Conservation (phyloP, 1,284 basidiomycete genomes). For the Vanrija sp. region DNA sequence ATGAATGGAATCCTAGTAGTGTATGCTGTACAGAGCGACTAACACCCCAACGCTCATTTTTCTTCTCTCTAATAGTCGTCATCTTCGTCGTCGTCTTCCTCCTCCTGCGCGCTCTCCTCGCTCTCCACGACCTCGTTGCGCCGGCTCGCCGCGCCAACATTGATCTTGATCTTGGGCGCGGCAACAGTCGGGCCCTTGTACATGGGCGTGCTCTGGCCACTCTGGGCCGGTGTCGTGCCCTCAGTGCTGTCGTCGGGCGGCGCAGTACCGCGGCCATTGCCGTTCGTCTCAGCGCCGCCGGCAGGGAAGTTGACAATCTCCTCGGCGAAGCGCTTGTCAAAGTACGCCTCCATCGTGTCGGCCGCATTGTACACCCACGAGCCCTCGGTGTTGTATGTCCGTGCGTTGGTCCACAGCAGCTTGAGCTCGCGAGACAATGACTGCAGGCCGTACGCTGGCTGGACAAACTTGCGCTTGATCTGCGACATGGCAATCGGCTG, state of each 20-base stretch:
- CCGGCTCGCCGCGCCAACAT: conserved; percentile 22
- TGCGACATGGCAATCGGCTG: conserved; percentile 81
- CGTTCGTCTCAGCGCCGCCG: background rate
- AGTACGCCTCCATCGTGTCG: conserved; percentile 82
- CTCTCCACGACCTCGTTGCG: conserved; percentile 16
- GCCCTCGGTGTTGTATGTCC: conserved; percentile 66
- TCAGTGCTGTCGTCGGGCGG: conserved; percentile 9
- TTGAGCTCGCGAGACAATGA: conserved; percentile 73
- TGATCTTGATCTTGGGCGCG: conserved; percentile 40
- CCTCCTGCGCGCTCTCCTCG: conserved; percentile 22
- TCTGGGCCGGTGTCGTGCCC: conserved; percentile 23
- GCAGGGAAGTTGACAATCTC: conserved; percentile 21
- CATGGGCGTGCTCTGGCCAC: conserved; percentile 45
- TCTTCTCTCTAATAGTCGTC: conserved; percentile 15
- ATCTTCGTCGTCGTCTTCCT: conserved; percentile 23
- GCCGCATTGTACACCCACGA: conserved; percentile 93
- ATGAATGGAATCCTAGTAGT: too few relatives aligned
- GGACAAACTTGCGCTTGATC: conserved; percentile 75
- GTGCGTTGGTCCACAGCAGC: conserved; percentile 89
- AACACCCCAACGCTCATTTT: too few relatives aligned
- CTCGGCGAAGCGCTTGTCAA: conserved; percentile 56
- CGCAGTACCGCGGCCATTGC: conserved; percentile 1
- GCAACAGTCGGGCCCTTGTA: conserved; percentile 30
- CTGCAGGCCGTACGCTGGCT: conserved; percentile 70
- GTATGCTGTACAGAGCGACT: too few relatives aligned